These are phyloP conservation scores for Mychonastes homosphaera DNA, from an alignment of 139 green algal species.

Conservation along the genomic window DNA sequence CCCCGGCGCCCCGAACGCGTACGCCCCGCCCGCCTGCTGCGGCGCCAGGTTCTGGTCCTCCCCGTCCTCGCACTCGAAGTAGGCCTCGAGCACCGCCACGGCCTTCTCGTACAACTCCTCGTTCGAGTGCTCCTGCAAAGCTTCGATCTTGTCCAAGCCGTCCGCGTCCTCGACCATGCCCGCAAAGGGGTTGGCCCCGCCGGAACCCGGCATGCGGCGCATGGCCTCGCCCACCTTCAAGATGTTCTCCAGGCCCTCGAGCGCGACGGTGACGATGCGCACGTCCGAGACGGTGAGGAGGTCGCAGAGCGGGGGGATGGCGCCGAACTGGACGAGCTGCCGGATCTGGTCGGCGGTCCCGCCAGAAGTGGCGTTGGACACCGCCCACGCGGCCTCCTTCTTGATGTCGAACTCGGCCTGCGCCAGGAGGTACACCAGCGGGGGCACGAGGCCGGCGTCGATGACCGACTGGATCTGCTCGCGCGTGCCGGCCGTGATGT, in stretches of 20 bases:
- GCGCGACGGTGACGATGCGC: conserved; percentile 93
- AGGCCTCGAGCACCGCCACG: conserved; percentile 82
- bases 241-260: conserved; percentile 99
- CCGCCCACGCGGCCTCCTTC: conserved; percentile 98
- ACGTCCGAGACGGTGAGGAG: conserved; percentile 81
- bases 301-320: conserved; percentile 94
- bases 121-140: conserved; percentile 80
- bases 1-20: neutral
- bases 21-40: conserved; percentile 6
- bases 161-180: conserved; percentile 89
- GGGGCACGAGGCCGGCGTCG: conserved; percentile 78
- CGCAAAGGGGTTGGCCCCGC: conserved; percentile 71
- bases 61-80: conserved; percentile 93
- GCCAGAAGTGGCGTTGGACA: conserved; percentile 95
- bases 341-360: conserved; percentile 60
- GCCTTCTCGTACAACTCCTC: conserved; percentile 99
- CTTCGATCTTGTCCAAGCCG: conserved; percentile 98
- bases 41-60: conserved; percentile 94
- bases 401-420: conserved; percentile 98
- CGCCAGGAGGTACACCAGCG: conserved; percentile 78
- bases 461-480: conserved; percentile 97
- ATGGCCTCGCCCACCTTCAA: conserved; percentile 79
- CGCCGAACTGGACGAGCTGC: conserved; percentile 38
- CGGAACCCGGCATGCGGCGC: conserved; percentile 32
- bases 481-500: conserved; percentile 90